Percentiles rank a stretch among this genome's conserved stretches.
Conservation (phyloP, 2,329 filamentous ascomycete species). For the Beauveria bassiana region DNA sequence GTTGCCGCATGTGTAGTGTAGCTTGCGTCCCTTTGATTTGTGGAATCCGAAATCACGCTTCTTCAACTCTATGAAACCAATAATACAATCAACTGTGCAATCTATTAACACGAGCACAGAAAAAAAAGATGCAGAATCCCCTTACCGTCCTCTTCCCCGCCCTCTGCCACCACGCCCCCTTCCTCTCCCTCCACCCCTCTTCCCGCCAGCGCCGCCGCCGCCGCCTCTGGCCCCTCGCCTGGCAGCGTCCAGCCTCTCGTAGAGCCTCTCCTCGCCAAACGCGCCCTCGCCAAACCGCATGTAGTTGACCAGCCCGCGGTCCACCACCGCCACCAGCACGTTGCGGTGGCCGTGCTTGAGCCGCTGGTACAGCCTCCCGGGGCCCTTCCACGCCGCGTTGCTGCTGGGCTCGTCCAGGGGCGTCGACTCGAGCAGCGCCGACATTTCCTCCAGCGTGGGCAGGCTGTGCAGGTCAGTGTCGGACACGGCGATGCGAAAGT, state of each 20-base stretch:
- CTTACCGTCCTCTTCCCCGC: constrained; percentile 17
- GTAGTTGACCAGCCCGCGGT: constrained; percentile 85
- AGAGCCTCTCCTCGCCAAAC: constrained; percentile 69
- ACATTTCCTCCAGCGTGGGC: constrained; percentile 66
- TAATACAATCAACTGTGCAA: neutral
- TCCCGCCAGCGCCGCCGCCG: constrained; percentile 33
- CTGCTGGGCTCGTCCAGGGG: constrained; percentile 56
- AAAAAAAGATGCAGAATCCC: neutral
- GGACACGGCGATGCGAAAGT: constrained; percentile 79
- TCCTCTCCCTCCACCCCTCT: constrained; percentile 33
- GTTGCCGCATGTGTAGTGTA: neutral
- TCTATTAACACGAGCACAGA: neutral
- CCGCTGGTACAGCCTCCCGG: constrained; percentile 59
- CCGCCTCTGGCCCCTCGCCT: constrained; percentile 27
- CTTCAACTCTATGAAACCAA: neutral
- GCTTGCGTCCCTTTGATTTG: neutral
- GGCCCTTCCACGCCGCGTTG: constrained; percentile 22
- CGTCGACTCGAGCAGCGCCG: constrained; percentile 62
- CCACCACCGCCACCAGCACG: constrained; percentile 80
- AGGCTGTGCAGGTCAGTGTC: constrained; percentile 64
- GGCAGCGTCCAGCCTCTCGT: constrained; percentile 43
- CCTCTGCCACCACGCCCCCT: constrained; percentile 19
- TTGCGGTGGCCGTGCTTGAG: constrained; percentile 80
- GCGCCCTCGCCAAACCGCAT: constrained; percentile 71
- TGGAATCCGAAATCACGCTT: neutral